Conservation (phyloP, 192 early-diverging fungal species). For the Linnemannia elongata region DNA sequence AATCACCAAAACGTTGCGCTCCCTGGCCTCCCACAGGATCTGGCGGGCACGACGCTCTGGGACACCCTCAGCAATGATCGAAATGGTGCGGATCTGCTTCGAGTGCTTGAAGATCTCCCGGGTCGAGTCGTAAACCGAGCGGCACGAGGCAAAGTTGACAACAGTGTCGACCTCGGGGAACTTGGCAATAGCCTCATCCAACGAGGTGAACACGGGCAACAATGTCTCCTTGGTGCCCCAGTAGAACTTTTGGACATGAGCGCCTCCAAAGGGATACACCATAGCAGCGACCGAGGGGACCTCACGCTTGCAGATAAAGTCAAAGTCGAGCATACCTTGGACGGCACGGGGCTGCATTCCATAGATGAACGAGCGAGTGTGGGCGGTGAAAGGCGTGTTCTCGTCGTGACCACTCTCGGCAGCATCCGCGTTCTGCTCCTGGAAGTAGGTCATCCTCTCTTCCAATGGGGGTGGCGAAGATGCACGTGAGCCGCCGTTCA, state of each 20-base stretch:
- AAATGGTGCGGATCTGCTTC: conserved; percentile 91
- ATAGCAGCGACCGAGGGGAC: conserved; percentile 96
- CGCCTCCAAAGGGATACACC: conserved; percentile 99
- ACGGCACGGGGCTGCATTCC: conserved; percentile 99
- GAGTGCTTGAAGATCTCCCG: conserved; percentile 86
- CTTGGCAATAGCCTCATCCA: conserved; percentile 85
- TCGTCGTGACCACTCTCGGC: conserved; percentile 58
- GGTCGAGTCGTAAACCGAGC: conserved; percentile 94
- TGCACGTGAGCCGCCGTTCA: conserved; percentile 45
- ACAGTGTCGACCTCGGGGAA: conserved; percentile 95
- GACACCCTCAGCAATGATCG: conserved; percentile 99
- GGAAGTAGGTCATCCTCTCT: conserved; percentile 65
- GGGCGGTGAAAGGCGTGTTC: conserved; percentile 83
- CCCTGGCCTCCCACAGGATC: conserved; percentile 87
- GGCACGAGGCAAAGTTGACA: conserved; percentile 98
- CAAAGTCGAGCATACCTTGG: conserved; percentile 99
- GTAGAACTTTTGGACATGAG: conserved; percentile 99
- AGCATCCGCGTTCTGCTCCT: conserved; percentile 44
- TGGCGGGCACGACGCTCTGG: conserved; percentile 96
- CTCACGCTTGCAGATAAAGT: conserved; percentile 96
- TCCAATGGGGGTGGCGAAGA: conserved; percentile 62
- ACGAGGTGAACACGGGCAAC: conserved; percentile 91
- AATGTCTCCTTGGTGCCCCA: conserved; percentile 99
- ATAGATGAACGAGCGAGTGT: conserved; percentile 93
- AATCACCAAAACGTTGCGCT: conserved; percentile 88